phyloP scores from a whole-genome alignment of 2,329 filamentous ascomycete species.

The Sporothrix pseudoabietina region DNA sequence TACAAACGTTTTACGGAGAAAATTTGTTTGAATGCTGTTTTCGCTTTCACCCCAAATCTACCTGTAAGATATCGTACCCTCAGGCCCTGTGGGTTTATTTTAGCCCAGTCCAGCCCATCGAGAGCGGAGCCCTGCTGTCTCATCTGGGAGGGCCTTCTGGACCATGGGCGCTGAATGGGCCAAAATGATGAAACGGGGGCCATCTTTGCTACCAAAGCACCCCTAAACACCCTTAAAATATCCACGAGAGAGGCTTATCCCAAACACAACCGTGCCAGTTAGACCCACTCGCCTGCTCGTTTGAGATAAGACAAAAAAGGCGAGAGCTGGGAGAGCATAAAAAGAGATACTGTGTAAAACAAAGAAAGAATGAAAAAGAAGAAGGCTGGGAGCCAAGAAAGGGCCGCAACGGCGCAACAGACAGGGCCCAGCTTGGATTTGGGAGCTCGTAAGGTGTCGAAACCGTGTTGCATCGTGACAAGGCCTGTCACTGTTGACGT shows the following conservation, averaged over 20 bases:
- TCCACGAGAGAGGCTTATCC: constrained; percentile 27
- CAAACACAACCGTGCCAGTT: constrained; percentile 32
- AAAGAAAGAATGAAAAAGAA: neutral
- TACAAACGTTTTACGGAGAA: neutral
- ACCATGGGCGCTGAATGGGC: constrained; percentile 19
- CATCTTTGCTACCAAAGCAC: constrained; percentile 23
- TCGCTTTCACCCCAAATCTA: constrained; percentile 4
- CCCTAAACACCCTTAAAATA: constrained; percentile 8
- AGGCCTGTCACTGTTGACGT: constrained; percentile 13
- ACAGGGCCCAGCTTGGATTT: constrained; percentile 4
- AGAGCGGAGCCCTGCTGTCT: constrained; percentile 28
- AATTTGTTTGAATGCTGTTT: constrained; percentile 22
- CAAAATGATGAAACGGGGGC: constrained; percentile 26
- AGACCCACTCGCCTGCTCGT: constrained; percentile 29
- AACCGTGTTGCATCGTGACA: neutral
- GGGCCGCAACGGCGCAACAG: neutral
- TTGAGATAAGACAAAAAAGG: constrained; percentile 29
- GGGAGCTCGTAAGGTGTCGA: neutral
- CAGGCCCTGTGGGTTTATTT: neutral
- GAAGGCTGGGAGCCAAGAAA: neutral
- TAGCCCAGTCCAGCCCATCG: neutral
- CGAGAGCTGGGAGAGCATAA: neutral
- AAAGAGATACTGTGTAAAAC: neutral
- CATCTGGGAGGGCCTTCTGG: constrained; percentile 20
- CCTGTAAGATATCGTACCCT: constrained; percentile 8